A percentile compares a stretch with the other conserved stretches of the same genome.
Conservation (phyloP, 1,284 basidiomycete genomes). For the Heterobasidion occidentale region DNA sequence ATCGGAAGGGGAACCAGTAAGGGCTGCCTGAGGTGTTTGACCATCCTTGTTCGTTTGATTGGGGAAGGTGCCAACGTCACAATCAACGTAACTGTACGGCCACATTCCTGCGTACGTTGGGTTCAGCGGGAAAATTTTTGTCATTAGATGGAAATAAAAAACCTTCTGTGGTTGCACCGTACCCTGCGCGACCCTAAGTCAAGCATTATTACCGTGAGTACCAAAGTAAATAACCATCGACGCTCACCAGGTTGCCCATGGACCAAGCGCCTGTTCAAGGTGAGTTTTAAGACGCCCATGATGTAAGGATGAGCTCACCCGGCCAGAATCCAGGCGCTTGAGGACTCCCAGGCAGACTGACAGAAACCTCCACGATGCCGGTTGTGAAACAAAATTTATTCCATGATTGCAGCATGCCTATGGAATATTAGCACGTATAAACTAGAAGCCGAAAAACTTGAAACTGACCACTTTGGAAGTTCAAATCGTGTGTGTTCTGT, state of each 20-base stretch:
- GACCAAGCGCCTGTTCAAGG: slow-evolving; percentile 29
- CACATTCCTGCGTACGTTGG: slow-evolving; percentile 31
- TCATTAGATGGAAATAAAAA: not conserved
- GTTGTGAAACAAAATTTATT: slow-evolving; percentile 94
- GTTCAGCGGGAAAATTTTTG: not conserved
- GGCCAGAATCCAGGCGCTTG: slow-evolving; percentile 68
- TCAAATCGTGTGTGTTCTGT: slow-evolving; percentile 57
- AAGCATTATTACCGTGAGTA: not conserved
- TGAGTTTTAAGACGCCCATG: not conserved
- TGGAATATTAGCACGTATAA: not conserved
- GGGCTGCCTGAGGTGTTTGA: slow-evolving; percentile 33
- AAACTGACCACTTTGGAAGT: slow-evolving; percentile 67
- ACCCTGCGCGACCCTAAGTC: slow-evolving; percentile 45
- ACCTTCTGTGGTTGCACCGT: slow-evolving; percentile 53
- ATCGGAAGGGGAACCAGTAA: slow-evolving; percentile 43
- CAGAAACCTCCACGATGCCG: slow-evolving; percentile 77
- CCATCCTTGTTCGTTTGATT: slow-evolving; percentile 59
- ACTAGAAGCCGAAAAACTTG: not conserved
- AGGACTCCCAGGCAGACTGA: slow-evolving; percentile 76
- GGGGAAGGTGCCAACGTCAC: slow-evolving; percentile 80
- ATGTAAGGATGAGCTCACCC: slow-evolving; percentile 13
- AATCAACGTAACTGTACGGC: slow-evolving; percentile 80
- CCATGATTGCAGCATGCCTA: slow-evolving; percentile 77
- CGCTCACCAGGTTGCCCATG: slow-evolving; percentile 39
- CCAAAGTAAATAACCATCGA: not conserved